Base-by-base conservation (phyloP, 306 rosid genomes). In the Trichosanthes truncata region DNA sequence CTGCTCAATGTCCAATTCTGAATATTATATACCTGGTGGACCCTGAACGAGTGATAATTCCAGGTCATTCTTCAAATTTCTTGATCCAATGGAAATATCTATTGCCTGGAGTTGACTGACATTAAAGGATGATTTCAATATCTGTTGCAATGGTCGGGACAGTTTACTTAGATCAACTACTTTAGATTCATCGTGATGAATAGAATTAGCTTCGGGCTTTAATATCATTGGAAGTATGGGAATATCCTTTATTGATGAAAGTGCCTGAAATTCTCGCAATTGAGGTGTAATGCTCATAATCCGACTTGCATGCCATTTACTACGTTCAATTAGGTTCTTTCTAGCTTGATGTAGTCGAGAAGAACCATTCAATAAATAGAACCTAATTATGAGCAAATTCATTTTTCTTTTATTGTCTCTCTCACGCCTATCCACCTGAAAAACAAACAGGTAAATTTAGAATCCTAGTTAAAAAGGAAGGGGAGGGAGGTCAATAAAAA, bases 341-440 rank as follows among this genome's bases (percentile, higher is more conserved):
- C 98, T 89, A 41, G 95, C 97, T 85, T 85, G 95, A 90, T 94
- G 87, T 83, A 92, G 82, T 26, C 98, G 95, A 55, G 88, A 83
- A 81, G 92, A 89, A 62, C 98, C 97, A 88, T 88, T 92, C 84
- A 88, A 91, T 74, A 95, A 82, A 89, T 89, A 91, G 83, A 95
- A 92, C 87, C 92, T 91, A 79, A 92, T 84, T 60, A 91, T 85
- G 74, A 95, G 81, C 80, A 92, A 81, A 78, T 79, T 88, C 82
- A 86, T 83, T 75, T 88, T 87, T 80, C 93, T 87, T 81, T 87
- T 89, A 62, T 91, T 84, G 87, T 90, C 97, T 82, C 91, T 92
- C 82, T 95, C 98, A 40, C 98, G 95, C 91, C 89, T 89, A 81
- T 95, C 98, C 81, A 95, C 97, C 98, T 95, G 95, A 80, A 82